Percentiles rank a stretch among this genome's conserved stretches.
Conservation (phyloP, 2,329 filamentous ascomycete species). For the Teratosphaeria zuluensis region DNA sequence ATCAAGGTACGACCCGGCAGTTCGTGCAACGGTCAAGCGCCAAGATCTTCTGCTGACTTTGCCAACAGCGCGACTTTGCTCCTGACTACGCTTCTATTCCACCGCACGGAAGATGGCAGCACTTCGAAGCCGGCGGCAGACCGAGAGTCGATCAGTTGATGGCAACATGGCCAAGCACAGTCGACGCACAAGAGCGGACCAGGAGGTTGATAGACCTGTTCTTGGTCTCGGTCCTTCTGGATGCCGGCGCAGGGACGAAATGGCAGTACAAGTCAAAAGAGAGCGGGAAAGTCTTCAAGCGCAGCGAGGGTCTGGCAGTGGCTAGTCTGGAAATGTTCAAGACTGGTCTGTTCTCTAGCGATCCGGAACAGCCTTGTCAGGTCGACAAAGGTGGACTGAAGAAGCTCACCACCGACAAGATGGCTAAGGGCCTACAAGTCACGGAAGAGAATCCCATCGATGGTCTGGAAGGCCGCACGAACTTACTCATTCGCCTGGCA, state of each 20-base stretch:
- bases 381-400: slow-evolving; percentile 78
- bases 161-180: slow-evolving; percentile 55
- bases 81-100: slow-evolving; percentile 65
- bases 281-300: slow-evolving; percentile 69
- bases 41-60: neutral
- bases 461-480: slow-evolving; percentile 74
- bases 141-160: slow-evolving; percentile 64
- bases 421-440: slow-evolving; percentile 79
- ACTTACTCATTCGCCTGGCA: slow-evolving; percentile 64
- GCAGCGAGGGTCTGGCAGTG: slow-evolving; percentile 80
- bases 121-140: slow-evolving; percentile 70
- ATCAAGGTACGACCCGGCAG: slow-evolving; percentile 60
- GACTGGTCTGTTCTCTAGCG: slow-evolving; percentile 75
- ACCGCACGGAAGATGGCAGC: slow-evolving; percentile 76
- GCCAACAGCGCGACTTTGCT: slow-evolving; percentile 54
- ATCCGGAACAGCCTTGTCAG: slow-evolving; percentile 70
- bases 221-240: slow-evolving; percentile 68
- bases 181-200: slow-evolving; percentile 65
- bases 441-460: slow-evolving; percentile 69
- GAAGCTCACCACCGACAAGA: slow-evolving; percentile 59
- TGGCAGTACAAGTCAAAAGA: slow-evolving; percentile 93
- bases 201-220: slow-evolving; percentile 70
- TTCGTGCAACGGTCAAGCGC: neutral
- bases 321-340: slow-evolving; percentile 88
- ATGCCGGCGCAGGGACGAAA: slow-evolving; percentile 77